phyloP scores from a whole-genome alignment of 2,329 filamentous ascomycete species.

The Pseudogymnoascus sp. region DNA sequence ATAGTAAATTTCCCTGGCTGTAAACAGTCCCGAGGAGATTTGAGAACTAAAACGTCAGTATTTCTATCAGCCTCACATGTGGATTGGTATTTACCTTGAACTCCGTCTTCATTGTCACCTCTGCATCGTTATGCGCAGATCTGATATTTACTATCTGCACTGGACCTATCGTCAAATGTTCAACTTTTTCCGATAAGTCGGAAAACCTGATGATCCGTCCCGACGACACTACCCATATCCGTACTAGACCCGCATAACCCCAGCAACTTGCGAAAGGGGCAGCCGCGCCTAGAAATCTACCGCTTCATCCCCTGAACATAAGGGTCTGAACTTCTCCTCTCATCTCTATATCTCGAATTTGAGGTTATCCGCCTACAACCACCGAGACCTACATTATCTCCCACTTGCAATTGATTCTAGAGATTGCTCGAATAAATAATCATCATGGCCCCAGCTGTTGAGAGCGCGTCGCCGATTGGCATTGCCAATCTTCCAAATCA shows the following conservation, averaged over 20 bases:
- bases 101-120: constrained; percentile 85
- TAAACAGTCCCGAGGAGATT: constrained; percentile 98
- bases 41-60: constrained; percentile 66
- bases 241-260: background rate
- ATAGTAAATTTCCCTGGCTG: constrained; percentile 93
- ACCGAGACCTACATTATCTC: background rate
- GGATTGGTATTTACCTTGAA: constrained; percentile 62
- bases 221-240: background rate
- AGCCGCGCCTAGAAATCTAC: constrained; percentile 11
- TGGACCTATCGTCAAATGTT: constrained; percentile 14
- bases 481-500: constrained; percentile 68
- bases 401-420: background rate
- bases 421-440: constrained; percentile 8
- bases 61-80: background rate
- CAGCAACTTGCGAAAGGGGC: constrained; percentile 8
- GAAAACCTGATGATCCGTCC: constrained; percentile 12
- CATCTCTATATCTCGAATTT: constrained; percentile 5
- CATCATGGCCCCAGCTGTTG: constrained; percentile 48
- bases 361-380: background rate
- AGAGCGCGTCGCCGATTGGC: constrained; percentile 60
- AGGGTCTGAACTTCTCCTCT: constrained; percentile 7
- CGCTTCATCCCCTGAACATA: constrained; percentile 12
- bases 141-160: constrained; percentile 8
- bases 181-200: constrained; percentile 13
- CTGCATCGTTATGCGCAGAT: constrained; percentile 21